Percentiles rank a stretch among this genome's conserved stretches.
These are phyloP conservation scores for Neospora caninum DNA, from an alignment of 169 alveolate genomes.

Conservation along the genomic window DNA sequence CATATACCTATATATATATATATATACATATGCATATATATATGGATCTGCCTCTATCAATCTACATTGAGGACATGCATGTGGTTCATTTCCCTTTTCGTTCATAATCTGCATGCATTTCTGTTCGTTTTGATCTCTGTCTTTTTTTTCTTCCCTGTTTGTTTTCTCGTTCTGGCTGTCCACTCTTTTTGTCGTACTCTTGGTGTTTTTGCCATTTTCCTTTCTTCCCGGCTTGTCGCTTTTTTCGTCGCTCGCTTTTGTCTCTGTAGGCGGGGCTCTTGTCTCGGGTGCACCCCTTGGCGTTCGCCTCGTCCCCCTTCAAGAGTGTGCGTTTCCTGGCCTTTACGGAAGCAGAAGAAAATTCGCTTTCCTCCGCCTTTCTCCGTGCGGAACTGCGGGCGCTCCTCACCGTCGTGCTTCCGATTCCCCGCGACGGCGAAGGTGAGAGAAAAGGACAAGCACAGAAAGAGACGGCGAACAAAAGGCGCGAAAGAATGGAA, in stretches of 20 bases:
- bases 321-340: conserved; percentile 12
- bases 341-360: neutral
- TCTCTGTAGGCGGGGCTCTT: conserved; percentile 17
- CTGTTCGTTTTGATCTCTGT: too few species aligned
- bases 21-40: neutral
- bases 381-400: neutral
- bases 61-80: too few species aligned
- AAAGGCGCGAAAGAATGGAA: too few species aligned
- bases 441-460: neutral
- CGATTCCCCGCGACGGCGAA: neutral
- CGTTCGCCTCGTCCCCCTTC: conserved; percentile 30
- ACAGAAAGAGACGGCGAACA: too few species aligned
- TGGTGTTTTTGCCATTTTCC: too few species aligned
- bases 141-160: too few species aligned
- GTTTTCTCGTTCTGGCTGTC: too few species aligned
- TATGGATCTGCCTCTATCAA: neutral
- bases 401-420: neutral
- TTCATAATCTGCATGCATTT: too few species aligned
- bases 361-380: neutral
- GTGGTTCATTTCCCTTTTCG: too few species aligned
- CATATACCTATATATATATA: neutral
- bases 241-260: neutral
- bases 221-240: too few species aligned
- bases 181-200: too few species aligned
- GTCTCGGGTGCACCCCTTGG: conserved; percentile 32